Evolutionary conservation across 2,329 filamentous ascomycete species (phyloP).

Genomic region (Calonectria hongkongensis): DNA sequence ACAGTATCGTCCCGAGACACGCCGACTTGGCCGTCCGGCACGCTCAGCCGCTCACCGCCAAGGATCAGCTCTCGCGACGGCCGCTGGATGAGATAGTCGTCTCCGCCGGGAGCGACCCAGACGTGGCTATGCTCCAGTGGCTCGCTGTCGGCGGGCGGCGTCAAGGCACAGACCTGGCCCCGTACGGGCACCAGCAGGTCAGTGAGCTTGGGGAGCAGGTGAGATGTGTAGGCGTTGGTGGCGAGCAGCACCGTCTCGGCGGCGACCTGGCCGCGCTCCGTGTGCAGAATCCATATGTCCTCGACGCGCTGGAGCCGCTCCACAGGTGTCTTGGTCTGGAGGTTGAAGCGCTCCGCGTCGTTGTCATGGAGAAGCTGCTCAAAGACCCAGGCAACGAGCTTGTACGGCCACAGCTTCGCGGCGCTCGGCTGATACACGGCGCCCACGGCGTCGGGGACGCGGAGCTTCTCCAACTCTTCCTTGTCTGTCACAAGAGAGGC

Average conservation of each 20-base stretch:
- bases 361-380: constrained; percentile 70
- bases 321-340: constrained; percentile 84
- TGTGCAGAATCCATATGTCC: constrained; percentile 77
- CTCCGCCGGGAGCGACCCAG: constrained; percentile 71
- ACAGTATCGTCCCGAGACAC: constrained; percentile 76
- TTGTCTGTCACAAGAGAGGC: constrained; percentile 64
- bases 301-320: constrained; percentile 64
- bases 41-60: constrained; percentile 80
- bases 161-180: constrained; percentile 82
- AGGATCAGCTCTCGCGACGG: constrained; percentile 78
- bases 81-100: constrained; percentile 85
- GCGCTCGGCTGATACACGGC: constrained; percentile 80
- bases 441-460: constrained; percentile 75
- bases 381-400: constrained; percentile 84
- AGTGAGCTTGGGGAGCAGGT: constrained; percentile 80
- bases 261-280: constrained; percentile 79
- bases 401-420: constrained; percentile 88
- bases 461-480: constrained; percentile 68
- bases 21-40: constrained; percentile 67
- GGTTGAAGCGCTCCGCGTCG: constrained; percentile 73
- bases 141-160: constrained; percentile 68
- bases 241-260: constrained; percentile 82
- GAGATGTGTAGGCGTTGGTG: constrained; percentile 89
- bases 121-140: constrained; percentile 76
- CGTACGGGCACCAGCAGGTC: constrained; percentile 85